Evolutionary conservation across 306 rosid genomes (phyloP).

Genomic region (Vicia villosa): DNA sequence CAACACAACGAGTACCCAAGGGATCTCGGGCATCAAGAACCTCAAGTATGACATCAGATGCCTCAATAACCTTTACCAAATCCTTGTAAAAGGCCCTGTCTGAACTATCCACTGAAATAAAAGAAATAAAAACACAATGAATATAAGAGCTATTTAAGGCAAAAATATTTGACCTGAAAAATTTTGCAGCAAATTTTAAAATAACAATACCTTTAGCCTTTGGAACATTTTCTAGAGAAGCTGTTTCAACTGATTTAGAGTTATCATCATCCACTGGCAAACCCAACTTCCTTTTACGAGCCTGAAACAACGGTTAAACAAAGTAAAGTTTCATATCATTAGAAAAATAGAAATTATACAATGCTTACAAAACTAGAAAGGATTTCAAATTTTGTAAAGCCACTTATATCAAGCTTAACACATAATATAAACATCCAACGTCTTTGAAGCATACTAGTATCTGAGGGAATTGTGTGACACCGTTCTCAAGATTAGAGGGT

Average conservation of each 20-base stretch:
- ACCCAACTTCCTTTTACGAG: conserved; percentile 87
- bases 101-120: conserved; percentile 50
- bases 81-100: conserved; percentile 91
- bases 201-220: conserved; percentile 57
- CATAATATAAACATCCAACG: background rate
- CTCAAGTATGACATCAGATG: conserved; percentile 92
- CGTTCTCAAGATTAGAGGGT: too few relatives aligned
- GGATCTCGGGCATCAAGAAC: conserved; percentile 99
- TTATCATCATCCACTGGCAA: conserved; percentile 59
- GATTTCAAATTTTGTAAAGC: background rate
- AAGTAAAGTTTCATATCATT: background rate
- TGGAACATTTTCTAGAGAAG: conserved; percentile 13
- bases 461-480: too few relatives aligned
- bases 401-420: background rate
- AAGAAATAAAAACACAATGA: background rate
- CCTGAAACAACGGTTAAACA: conserved; percentile 50
- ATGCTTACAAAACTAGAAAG: background rate
- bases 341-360: conserved; percentile 1
- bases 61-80: conserved; percentile 81
- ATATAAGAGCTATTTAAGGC: background rate
- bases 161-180: background rate
- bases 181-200: conserved; percentile 5
- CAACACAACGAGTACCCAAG: conserved; percentile 83
- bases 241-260: conserved; percentile 35
- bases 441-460: background rate